Conservation (phyloP, 345 rosid genomes). For the thale cress (Arabidopsis thaliana) region DNA sequence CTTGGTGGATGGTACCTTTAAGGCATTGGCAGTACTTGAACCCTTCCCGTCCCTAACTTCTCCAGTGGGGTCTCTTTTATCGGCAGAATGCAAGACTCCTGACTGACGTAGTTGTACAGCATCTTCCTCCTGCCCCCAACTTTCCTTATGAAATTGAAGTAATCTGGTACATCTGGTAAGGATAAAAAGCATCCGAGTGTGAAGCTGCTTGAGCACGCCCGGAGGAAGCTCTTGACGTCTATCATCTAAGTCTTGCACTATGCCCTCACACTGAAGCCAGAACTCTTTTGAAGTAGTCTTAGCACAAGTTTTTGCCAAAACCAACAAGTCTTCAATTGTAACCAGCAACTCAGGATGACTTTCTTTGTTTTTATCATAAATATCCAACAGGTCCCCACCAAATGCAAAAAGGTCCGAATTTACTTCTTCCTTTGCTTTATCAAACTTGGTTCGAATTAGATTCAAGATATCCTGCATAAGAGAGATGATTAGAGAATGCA, state of each 20-base stretch:
- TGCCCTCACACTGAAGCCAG: constrained; percentile 95
- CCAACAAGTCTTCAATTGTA: constrained; percentile 78
- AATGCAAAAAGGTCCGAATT: constrained; percentile 80
- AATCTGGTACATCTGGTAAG: constrained; percentile 90
- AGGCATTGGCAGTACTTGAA: constrained; percentile 60
- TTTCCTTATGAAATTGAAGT: constrained; percentile 97
- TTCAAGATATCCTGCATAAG: constrained; percentile 68
- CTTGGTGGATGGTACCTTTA: constrained; percentile 59
- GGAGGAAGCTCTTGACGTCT: constrained; percentile 88
- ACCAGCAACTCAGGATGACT: constrained; percentile 86
- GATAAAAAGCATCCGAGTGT: constrained; percentile 88
- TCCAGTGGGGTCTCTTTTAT: constrained; percentile 57
- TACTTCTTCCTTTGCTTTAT: constrained; percentile 94
- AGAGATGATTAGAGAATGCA: constrained; percentile 38
- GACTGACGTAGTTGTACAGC: constrained; percentile 69
- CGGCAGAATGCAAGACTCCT: constrained; percentile 65
- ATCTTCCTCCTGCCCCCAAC: constrained; percentile 71
- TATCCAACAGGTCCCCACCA: constrained; percentile 74
- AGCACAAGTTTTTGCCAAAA: constrained; percentile 82
- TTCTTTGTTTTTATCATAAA: constrained; percentile 72
- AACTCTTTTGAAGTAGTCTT: constrained; percentile 74
- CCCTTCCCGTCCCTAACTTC: constrained; percentile 44
- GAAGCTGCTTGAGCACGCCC: constrained; percentile 80
- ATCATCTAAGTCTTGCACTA: constrained; percentile 93
- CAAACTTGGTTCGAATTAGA: constrained; percentile 79